A percentile compares a stretch with the other conserved stretches of the same genome.
Conservation (phyloP, 2,329 filamentous ascomycete species). For the Fusarium agapanthi region DNA sequence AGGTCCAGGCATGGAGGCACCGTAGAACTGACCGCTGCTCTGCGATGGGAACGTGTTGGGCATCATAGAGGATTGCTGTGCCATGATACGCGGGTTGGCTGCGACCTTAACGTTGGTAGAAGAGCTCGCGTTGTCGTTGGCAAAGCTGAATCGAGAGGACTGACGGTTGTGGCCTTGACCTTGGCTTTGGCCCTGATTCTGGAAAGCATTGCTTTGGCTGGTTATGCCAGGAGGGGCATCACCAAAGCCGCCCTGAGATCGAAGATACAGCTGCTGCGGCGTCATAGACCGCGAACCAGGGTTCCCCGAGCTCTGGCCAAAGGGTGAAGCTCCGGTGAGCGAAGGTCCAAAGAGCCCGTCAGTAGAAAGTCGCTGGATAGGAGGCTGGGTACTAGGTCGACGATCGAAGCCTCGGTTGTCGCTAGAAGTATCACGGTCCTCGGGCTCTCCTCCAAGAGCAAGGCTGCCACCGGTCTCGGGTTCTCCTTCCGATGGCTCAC, state of each 20-base stretch:
- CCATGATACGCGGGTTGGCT: conserved; percentile 83
- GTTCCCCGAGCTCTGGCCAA: conserved; percentile 59
- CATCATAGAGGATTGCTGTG: conserved; percentile 89
- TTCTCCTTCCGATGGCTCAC: conserved; percentile 72
- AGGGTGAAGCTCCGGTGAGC: conserved; percentile 54
- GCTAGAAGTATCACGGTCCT: conserved; percentile 72
- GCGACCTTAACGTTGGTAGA: conserved; percentile 74
- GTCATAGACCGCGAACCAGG: conserved; percentile 76
- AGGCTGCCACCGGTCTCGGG: conserved; percentile 84
- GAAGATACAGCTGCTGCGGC: conserved; percentile 77
- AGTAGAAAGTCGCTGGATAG: conserved; percentile 72
- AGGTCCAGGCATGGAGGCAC: conserved; percentile 86
- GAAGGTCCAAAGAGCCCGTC: conserved; percentile 65
- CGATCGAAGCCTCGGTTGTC: conserved; percentile 64
- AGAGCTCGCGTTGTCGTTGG: conserved; percentile 71
- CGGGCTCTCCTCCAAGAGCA: conserved; percentile 91
- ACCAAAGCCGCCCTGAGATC: conserved; percentile 67
- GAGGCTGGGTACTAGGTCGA: conserved; percentile 76
- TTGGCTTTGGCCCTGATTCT: conserved; percentile 52
- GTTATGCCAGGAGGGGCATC: conserved; percentile 69
- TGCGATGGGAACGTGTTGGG: conserved; percentile 69
- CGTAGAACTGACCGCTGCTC: conserved; percentile 77
- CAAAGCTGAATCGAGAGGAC: conserved; percentile 87
- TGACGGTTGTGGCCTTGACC: conserved; percentile 79
- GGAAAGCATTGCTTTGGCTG: conserved; percentile 56